Conservation (phyloP, 371 early-diverging fungal genomes). For the Circinella minor region DNA sequence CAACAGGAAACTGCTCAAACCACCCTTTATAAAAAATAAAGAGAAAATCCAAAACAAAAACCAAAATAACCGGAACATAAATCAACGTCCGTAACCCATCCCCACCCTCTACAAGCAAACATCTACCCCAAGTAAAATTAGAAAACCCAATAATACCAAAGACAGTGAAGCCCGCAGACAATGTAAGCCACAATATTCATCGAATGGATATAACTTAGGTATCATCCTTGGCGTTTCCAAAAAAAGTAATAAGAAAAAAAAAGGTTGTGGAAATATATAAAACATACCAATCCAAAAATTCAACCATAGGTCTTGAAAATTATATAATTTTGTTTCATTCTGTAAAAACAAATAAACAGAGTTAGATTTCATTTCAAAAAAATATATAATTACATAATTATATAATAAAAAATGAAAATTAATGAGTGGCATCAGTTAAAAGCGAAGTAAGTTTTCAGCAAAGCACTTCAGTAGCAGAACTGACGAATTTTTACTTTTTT, state of each 20-base stretch:
- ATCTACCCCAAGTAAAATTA: constrained; percentile 17
- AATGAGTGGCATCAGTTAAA: not conserved
- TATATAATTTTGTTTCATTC: constrained; percentile 16
- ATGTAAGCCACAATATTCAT: constrained; percentile 48
- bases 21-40: too few species aligned
- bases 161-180: constrained; percentile 17
- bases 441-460: constrained; percentile 31
- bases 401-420: not conserved
- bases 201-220: constrained; percentile 54
- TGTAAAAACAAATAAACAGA: too few species aligned
- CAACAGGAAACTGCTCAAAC: not conserved
- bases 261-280: constrained; percentile 1
- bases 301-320: not conserved
- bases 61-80: not conserved
- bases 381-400: too few species aligned
- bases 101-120: constrained; percentile 35
- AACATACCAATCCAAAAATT: constrained; percentile 18
- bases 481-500: constrained; percentile 39
- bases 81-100: constrained; percentile 14
- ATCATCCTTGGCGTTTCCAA: constrained; percentile 27
- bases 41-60: too few species aligned
- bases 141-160: constrained; percentile 38
- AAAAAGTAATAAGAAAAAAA: not conserved
- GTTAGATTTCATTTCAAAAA: too few species aligned
- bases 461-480: constrained; percentile 51